These are phyloP conservation scores for Ascodesmis nigricans DNA, from an alignment of 495 filamentous ascomycete species.

Conservation along the genomic window DNA sequence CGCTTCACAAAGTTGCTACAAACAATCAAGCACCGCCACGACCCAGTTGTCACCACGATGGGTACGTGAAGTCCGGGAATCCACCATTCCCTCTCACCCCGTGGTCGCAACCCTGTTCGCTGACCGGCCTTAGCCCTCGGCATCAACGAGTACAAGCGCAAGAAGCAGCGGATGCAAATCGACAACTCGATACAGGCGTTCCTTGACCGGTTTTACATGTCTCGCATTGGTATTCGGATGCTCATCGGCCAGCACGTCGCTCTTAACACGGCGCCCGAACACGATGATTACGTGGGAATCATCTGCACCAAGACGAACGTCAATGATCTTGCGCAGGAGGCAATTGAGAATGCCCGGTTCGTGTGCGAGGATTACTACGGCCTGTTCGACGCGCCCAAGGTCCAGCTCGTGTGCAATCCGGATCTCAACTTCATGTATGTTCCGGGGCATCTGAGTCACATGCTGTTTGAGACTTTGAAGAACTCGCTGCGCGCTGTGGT, in stretches of 20 bases:
- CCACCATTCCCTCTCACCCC: constrained; percentile 1
- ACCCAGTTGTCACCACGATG: constrained; percentile 84
- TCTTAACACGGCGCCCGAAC: constrained; percentile 72
- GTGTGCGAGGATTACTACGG: constrained; percentile 98
- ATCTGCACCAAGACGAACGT: constrained; percentile 98
- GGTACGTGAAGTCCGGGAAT: no score
- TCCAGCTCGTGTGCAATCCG: constrained; percentile 85
- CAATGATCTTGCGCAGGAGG: constrained; percentile 82
- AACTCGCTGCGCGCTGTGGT: constrained; percentile 94
- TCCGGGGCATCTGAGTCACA: constrained; percentile 88
- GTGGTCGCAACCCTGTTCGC: no score
- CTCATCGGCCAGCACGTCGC: constrained; percentile 96
- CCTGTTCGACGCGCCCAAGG: constrained; percentile 87
- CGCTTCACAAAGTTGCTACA: constrained; percentile 67
- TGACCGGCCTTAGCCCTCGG: no score
- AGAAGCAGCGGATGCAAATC: constrained; percentile 90
- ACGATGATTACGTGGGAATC: constrained; percentile 86
- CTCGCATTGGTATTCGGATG: constrained; percentile 98
- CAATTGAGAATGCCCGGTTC: constrained; percentile 93
- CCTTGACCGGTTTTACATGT: constrained; percentile 98
- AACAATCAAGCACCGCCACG: constrained; percentile 85
- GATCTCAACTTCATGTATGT: constrained; percentile 98
- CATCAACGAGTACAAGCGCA: constrained; percentile 93
- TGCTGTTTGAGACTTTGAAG: constrained; percentile 98
- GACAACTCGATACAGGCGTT: constrained; percentile 91